Conservation (phyloP, 345 rosid species). For the Clarkia xantiana region DNA sequence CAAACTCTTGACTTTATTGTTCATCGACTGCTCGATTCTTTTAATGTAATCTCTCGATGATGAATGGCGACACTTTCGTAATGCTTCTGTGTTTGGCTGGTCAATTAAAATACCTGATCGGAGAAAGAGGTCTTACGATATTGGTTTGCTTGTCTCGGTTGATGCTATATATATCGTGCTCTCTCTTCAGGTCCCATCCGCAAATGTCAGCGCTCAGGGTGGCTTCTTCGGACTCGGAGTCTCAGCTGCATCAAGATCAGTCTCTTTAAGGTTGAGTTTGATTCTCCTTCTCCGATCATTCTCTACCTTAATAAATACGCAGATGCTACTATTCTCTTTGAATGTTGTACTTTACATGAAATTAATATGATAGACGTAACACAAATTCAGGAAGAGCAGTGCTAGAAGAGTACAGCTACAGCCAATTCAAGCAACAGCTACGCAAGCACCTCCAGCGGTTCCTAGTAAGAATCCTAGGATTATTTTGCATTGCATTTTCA, state of each 20-base stretch:
- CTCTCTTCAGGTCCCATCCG: constrained; percentile 10
- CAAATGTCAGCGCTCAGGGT: constrained; percentile 17
- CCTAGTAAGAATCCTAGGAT: constrained; percentile 30
- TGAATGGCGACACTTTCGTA: no score
- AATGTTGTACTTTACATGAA: no score
- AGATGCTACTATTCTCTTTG: background rate
- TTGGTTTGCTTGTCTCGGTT: background rate
- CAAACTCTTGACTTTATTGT: no score
- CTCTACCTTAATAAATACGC: background rate
- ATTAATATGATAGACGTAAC: no score
- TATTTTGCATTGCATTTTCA: background rate
- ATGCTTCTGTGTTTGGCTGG: constrained; percentile 9
- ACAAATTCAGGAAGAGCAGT: constrained; percentile 25
- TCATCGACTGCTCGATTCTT: no score
- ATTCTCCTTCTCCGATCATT: background rate
- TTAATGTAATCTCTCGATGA: no score
- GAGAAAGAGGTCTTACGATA: background rate
- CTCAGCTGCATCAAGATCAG: constrained; percentile 27
- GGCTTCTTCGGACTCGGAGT: constrained; percentile 36
- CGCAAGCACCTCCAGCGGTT: constrained; percentile 46
- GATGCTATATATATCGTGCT: background rate
- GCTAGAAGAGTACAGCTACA: constrained; percentile 21
- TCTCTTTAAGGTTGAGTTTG: constrained; percentile 52
- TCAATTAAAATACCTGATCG: background rate
- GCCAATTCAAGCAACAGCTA: constrained; percentile 72